Conservation (phyloP, 257 asterid genomes). For the Forsythia viridissima region DNA sequence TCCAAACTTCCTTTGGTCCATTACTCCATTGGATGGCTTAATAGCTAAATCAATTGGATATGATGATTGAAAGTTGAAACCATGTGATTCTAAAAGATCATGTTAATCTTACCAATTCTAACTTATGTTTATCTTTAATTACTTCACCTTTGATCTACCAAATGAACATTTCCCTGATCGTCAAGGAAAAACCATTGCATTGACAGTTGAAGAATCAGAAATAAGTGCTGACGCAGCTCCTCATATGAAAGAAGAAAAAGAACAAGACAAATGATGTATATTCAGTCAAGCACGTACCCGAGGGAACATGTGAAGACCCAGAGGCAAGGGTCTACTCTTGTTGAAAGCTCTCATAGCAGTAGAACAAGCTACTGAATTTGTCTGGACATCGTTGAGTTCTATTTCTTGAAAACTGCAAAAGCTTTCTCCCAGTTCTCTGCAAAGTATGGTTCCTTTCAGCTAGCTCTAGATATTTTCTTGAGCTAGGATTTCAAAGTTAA, state of each 20-base stretch:
- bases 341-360: slow-evolving; percentile 90
- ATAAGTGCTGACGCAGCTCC: not conserved
- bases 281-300: slow-evolving; percentile 52
- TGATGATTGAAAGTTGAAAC: not conserved
- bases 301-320: slow-evolving; percentile 72
- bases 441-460: slow-evolving; percentile 13
- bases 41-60: not conserved
- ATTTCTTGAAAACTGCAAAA: slow-evolving; percentile 76
- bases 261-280: not conserved
- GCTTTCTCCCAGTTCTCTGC: slow-evolving; percentile 88
- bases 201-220: not conserved
- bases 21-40: not conserved
- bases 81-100: not conserved
- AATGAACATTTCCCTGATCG: not conserved
- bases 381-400: slow-evolving; percentile 69
- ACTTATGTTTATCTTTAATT: not conserved
- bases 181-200: not conserved
- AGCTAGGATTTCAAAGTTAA: slow-evolving; percentile 23
- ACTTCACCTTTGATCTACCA: not conserved
- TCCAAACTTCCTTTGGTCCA: not conserved
- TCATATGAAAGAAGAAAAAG: not conserved
- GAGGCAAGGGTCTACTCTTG: slow-evolving; percentile 70
- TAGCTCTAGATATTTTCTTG: slow-evolving; percentile 24
- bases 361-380: slow-evolving; percentile 89
- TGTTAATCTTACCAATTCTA: not conserved